Conservation (phyloP, 2,329 filamentous ascomycete genomes). For the Xylaria arbuscula region DNA sequence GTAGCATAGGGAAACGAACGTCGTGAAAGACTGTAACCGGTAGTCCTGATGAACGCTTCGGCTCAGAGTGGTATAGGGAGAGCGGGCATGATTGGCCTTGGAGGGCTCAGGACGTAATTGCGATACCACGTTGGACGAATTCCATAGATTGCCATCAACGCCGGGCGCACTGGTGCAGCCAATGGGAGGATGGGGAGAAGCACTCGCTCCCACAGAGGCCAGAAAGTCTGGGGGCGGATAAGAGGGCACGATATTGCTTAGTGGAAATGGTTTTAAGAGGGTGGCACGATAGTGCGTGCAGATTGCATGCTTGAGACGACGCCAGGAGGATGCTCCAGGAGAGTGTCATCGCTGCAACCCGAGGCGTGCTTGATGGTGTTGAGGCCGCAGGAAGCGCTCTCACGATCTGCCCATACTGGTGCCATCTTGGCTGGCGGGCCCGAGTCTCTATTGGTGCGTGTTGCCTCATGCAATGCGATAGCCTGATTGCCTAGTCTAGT, state of each 20-base stretch:
- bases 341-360: constrained; percentile 37
- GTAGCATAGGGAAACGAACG: constrained; percentile 29
- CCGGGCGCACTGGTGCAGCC: constrained; percentile 40
- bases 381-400: constrained; percentile 35
- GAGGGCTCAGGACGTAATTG: constrained; percentile 43
- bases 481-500: constrained; percentile 34
- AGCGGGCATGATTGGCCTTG: constrained; percentile 44
- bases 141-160: constrained; percentile 46
- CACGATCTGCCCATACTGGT: constrained; percentile 39
- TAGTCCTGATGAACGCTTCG: constrained; percentile 27
- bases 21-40: constrained; percentile 35
- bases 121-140: constrained; percentile 47
- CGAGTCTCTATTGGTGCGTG: constrained; percentile 32
- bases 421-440: constrained; percentile 34
- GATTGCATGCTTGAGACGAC: constrained; percentile 36
- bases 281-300: constrained; percentile 39
- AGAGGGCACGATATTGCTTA: constrained; percentile 34
- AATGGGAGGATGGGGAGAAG: constrained; percentile 37
- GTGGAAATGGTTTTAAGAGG: constrained; percentile 28
- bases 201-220: constrained; percentile 31
- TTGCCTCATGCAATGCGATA: constrained; percentile 37
- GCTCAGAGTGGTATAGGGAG: constrained; percentile 18
- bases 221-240: constrained; percentile 30
- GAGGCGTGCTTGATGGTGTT: constrained; percentile 35
- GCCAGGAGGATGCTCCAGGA: constrained; percentile 35